Percentiles rank a stretch among this genome's conserved stretches.
Evolutionary conservation across 129 eudicot species (phyloP).

Genomic region (Scalesia atractyloides): DNA sequence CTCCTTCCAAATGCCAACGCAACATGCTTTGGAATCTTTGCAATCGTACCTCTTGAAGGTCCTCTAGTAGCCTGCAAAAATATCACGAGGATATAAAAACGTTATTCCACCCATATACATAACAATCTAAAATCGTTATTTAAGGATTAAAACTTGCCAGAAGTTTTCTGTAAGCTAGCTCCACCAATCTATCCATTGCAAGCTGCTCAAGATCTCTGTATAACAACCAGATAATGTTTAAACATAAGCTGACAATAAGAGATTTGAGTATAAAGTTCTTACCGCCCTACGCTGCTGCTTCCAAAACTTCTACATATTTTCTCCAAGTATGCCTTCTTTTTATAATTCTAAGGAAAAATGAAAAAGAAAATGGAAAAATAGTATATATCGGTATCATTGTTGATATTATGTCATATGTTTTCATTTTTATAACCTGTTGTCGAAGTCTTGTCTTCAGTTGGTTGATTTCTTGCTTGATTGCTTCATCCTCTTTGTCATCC

Average conservation of each 20-base stretch:
- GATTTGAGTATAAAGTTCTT: constrained; percentile 25
- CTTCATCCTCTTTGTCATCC: constrained; percentile 81
- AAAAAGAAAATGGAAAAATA: not conserved
- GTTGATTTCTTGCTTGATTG: constrained; percentile 57
- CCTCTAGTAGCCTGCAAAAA: constrained; percentile 76
- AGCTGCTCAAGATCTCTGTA: constrained; percentile 85
- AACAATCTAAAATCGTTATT: not conserved
- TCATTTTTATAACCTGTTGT: constrained; percentile 58
- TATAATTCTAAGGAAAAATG: constrained; percentile 44
- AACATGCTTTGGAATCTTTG: constrained; percentile 64
- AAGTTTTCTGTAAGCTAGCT: constrained; percentile 74
- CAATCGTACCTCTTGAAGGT: constrained; percentile 57
- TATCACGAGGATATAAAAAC: not conserved
- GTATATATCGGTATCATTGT: constrained; percentile 11
- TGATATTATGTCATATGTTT: constrained; percentile 11
- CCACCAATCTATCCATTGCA: constrained; percentile 79
- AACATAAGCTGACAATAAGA: constrained; percentile 10
- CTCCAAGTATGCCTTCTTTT: constrained; percentile 64
- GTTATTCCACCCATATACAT: not conserved
- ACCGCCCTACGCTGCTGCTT: constrained; percentile 48
- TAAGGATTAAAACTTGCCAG: constrained; percentile 48
- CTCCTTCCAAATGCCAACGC: constrained; percentile 82
- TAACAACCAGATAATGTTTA: constrained; percentile 14
- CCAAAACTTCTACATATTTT: constrained; percentile 52
- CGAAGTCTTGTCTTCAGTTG: constrained; percentile 56